A percentile compares a stretch with the other conserved stretches of the same genome.
Conservation (phyloP, 2,329 filamentous ascomycete species). For the Emmonsiellopsis sp. region DNA sequence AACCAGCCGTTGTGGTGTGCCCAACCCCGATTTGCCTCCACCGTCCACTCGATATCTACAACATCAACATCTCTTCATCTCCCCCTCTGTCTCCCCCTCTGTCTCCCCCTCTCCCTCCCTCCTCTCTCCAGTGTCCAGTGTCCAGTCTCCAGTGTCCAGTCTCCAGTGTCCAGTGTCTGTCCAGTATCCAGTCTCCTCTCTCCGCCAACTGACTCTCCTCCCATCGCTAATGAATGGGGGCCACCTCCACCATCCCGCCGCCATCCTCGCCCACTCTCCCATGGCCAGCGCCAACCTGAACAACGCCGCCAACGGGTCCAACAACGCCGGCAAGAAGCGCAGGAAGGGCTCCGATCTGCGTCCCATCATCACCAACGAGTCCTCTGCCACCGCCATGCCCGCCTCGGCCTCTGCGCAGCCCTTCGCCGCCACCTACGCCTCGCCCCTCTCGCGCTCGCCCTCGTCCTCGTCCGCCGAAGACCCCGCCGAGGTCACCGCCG, state of each 20-base stretch:
- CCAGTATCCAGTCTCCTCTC: constrained; percentile 1
- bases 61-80: background rate
- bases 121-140: background rate
- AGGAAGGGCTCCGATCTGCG: constrained; percentile 55
- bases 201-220: constrained; percentile 9
- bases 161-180: background rate
- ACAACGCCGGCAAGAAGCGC: constrained; percentile 54
- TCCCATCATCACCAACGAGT: constrained; percentile 57
- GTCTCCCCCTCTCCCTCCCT: constrained; percentile 7
- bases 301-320: constrained; percentile 41
- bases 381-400: constrained; percentile 13
- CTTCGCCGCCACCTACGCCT: constrained; percentile 13
- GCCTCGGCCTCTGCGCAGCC: background rate
- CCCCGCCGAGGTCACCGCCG: constrained; percentile 79
- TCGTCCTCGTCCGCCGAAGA: constrained; percentile 73
- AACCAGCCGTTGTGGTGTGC: too few species aligned
- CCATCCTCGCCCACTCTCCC: constrained; percentile 55
- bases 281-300: constrained; percentile 38
- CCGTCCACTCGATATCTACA: too few species aligned
- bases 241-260: constrained; percentile 54
- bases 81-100: constrained; percentile 10
- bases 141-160: background rate
- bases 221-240: constrained; percentile 49
- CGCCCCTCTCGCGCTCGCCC: constrained; percentile 54
- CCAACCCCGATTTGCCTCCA: too few species aligned